Conservation (phyloP, 1,284 basidiomycete genomes). For the Kalmanozyma brasiliensis region DNA sequence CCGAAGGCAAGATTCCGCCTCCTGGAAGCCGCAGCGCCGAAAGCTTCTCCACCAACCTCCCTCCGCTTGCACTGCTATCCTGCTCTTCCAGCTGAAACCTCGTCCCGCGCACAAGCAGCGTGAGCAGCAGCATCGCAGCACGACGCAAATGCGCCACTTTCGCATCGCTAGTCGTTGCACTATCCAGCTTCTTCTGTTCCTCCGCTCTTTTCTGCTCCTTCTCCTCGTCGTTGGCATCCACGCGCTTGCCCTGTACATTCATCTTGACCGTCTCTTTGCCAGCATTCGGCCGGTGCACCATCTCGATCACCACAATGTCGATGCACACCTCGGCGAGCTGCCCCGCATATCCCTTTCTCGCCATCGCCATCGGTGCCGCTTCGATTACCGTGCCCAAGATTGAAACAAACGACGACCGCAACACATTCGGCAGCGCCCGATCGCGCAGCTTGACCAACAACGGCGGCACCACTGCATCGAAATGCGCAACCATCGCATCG, state of each 20-base stretch:
- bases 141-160: slow-evolving; percentile 61
- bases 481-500: slow-evolving; percentile 74
- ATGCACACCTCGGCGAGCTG: slow-evolving; percentile 48
- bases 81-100: slow-evolving; percentile 50
- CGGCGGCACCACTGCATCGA: slow-evolving; percentile 46
- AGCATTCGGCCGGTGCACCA: slow-evolving; percentile 17
- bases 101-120: slow-evolving; percentile 46
- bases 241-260: slow-evolving; percentile 27
- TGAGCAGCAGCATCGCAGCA: slow-evolving; percentile 58
- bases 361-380: slow-evolving; percentile 51
- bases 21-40: slow-evolving; percentile 48
- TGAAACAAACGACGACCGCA: slow-evolving; percentile 60
- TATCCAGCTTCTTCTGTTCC: slow-evolving; percentile 34
- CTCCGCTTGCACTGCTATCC: slow-evolving; percentile 3
- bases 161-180: slow-evolving; percentile 47
- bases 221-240: slow-evolving; percentile 29
- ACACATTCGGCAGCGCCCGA: slow-evolving; percentile 48
- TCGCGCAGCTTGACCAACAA: slow-evolving; percentile 55
- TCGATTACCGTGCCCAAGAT: slow-evolving; percentile 65
- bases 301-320: slow-evolving; percentile 58
- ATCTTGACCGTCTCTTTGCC: slow-evolving; percentile 18
- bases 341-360: slow-evolving; percentile 26
- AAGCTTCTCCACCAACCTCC: slow-evolving; percentile 20
- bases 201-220: slow-evolving; percentile 8
- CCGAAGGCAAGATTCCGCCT: slow-evolving; percentile 41